phyloP scores from a whole-genome alignment of 2,329 filamentous ascomycete species.

The Teratosphaeria zuluensis region DNA sequence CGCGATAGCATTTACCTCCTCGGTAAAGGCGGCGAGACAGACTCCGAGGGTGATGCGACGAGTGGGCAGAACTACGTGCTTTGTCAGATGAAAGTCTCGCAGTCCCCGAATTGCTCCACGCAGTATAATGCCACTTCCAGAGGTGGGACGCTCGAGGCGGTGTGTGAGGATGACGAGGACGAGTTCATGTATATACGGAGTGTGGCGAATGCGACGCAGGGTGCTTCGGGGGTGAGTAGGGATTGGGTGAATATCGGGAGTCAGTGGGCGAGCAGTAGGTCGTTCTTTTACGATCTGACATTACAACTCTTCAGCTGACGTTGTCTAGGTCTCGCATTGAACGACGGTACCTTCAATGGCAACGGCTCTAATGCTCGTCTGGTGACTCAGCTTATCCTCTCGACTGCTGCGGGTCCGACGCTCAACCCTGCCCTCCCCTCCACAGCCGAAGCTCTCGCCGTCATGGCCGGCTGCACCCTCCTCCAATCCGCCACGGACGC shows the following conservation, averaged over 20 bases:
- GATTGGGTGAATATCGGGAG: conserved; percentile 37
- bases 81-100: conserved; percentile 56
- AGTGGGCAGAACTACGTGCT: conserved; percentile 49
- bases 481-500: conserved; percentile 50
- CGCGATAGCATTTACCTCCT: conserved; percentile 57
- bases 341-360: conserved; percentile 33
- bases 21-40: conserved; percentile 34
- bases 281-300: conserved; percentile 1
- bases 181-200: conserved; percentile 45
- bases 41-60: not conserved
- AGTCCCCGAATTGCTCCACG: conserved; percentile 59
- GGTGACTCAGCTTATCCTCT: conserved; percentile 35
- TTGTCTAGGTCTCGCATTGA: conserved; percentile 33
- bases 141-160: conserved; percentile 50
- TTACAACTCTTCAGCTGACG: too few relatives aligned
- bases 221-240: conserved; percentile 30
- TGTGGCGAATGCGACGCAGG: conserved; percentile 44
- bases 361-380: conserved; percentile 36
- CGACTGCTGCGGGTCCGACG: conserved; percentile 10
- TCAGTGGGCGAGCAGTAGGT: conserved; percentile 32
- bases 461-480: conserved; percentile 57
- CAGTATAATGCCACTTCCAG: conserved; percentile 34
- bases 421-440: conserved; percentile 51
- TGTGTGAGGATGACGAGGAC: conserved; percentile 51
- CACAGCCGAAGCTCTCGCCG: conserved; percentile 63